Evolutionary conservation across 2,329 filamentous ascomycete species (phyloP).

Genomic region (Colletotrichum tropicale): DNA sequence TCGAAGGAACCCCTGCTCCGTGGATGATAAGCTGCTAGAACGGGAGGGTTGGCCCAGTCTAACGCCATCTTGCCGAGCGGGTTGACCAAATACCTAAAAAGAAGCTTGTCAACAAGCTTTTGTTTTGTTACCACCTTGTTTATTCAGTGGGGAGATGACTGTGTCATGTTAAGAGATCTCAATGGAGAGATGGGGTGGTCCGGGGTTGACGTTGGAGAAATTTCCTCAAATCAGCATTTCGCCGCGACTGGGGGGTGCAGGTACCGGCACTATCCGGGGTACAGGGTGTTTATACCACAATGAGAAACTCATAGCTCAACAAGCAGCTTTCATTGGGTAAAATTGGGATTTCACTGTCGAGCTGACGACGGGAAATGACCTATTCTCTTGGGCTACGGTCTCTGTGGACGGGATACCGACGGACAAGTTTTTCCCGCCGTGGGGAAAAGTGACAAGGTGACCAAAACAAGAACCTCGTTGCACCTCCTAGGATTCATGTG

Average conservation of each 20-base stretch:
- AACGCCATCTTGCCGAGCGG: neutral
- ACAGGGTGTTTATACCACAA: neutral
- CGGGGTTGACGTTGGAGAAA: neutral
- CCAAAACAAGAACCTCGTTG: neutral
- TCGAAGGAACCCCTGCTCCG: neutral
- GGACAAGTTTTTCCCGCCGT: neutral
- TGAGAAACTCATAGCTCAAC: neutral
- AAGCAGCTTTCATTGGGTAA: neutral
- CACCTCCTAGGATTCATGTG: fast-evolving
- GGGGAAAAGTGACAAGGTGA: neutral
- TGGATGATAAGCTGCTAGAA: neutral
- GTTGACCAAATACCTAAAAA: neutral
- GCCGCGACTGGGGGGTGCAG: neutral
- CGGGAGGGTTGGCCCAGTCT: neutral
- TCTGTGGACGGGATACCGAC: neutral
- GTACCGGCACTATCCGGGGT: neutral
- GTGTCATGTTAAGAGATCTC: conserved; percentile 1
- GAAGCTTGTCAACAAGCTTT: conserved; percentile 6
- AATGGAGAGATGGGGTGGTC: neutral
- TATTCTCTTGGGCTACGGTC: neutral
- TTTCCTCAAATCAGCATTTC: conserved; percentile 17
- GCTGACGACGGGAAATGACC: neutral
- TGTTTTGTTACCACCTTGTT: neutral
- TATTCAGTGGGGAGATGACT: neutral
- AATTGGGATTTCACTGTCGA: neutral